phyloP scores from a whole-genome alignment of 2,329 filamentous ascomycete species.

The Verticillium alfalfae region DNA sequence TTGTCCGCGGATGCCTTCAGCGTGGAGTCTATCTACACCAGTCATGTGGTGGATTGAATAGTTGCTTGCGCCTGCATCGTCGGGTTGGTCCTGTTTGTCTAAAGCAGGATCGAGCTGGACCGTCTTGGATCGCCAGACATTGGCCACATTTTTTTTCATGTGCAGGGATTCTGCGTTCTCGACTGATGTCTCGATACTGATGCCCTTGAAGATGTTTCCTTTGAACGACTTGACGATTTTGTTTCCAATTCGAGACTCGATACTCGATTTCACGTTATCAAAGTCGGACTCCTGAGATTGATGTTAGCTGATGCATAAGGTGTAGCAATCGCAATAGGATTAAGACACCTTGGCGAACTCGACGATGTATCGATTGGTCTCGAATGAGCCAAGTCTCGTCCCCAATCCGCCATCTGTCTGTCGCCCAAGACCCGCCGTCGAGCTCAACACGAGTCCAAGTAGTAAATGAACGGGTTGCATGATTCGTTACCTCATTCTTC shows the following conservation, averaged over 20 bases:
- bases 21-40: conserved; percentile 30
- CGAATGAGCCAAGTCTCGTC: background rate
- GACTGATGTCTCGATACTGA: conserved; percentile 5
- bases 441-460: background rate
- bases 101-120: conserved; percentile 1
- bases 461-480: too few relatives aligned
- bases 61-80: conserved; percentile 8
- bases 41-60: conserved; percentile 31
- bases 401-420: too few relatives aligned
- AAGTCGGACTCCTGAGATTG: background rate
- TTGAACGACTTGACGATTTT: conserved; percentile 6
- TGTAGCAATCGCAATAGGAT: too few relatives aligned
- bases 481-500: too few relatives aligned
- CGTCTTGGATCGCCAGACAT: conserved; percentile 8
- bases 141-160: background rate
- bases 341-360: conserved; percentile 3
- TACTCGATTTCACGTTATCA: background rate
- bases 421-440: background rate
- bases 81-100: background rate
- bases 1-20: conserved; percentile 27
- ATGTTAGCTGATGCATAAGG: background rate
- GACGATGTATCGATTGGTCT: conserved; percentile 5
- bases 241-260: background rate
- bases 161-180: conserved; percentile 2
- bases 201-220: conserved; percentile 7